Evolutionary conservation across 306 rosid species (phyloP).

Genomic region (Acacia confusa): DNA sequence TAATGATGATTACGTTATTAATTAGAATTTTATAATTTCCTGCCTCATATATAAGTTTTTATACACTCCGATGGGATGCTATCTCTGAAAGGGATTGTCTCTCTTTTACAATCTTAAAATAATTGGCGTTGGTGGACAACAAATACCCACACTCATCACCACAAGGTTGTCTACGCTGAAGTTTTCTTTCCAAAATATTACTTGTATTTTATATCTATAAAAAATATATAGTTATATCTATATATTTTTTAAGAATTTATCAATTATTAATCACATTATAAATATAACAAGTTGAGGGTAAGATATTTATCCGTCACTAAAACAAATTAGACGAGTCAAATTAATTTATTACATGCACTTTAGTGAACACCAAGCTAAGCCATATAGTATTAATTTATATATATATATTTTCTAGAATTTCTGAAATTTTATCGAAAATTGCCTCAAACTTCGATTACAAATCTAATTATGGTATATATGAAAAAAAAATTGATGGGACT

Average conservation of each 20-base stretch:
- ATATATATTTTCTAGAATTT: not conserved
- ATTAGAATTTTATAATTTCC: not conserved
- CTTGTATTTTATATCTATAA: not conserved
- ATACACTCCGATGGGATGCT: conserved; percentile 48
- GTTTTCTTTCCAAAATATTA: not conserved
- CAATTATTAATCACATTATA: not conserved
- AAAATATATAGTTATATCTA: not conserved
- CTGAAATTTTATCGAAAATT: not conserved
- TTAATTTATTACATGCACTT: not conserved
- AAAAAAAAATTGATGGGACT: not conserved
- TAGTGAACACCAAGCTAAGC: not conserved
- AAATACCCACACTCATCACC: conserved; percentile 31
- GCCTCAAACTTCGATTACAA: not conserved
- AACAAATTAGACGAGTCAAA: not conserved
- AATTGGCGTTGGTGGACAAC: conserved; percentile 25
- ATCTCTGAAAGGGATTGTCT: conserved; percentile 82
- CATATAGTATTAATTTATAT: not conserved
- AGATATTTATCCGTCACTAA: not conserved
- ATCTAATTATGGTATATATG: not conserved
- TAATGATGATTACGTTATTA: conserved; percentile 33
- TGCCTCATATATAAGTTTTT: conserved; percentile 31
- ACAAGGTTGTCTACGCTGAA: conserved; percentile 36
- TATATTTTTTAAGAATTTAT: not conserved
- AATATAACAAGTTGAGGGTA: not conserved
- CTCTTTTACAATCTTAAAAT: conserved; percentile 43